Evolutionary conservation across 192 early-diverging fungal genomes (phyloP), one percentile per base, ranked within the genome.

Genomic region (Podila clonocystis): DNA sequence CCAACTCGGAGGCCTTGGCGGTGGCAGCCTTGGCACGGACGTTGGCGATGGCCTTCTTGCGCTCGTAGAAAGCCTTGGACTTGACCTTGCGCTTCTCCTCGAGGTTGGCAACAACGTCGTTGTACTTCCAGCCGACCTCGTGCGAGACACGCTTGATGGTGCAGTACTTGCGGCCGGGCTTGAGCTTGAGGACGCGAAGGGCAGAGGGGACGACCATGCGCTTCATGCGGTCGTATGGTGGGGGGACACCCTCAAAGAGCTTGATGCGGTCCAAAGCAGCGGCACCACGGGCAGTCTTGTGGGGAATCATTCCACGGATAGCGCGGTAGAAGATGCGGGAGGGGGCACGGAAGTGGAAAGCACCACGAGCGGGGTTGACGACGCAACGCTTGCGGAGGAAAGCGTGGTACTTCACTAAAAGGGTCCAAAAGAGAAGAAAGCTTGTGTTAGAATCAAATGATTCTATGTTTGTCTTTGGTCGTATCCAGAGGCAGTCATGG

Each of bases 41-140:
- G 83, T 89, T 92, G 84, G 86, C 87, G 71, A 87, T 86, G 69
- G 93, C 94, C 90, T 95, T 90, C 85, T 90, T 93, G 90, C 93
- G 93, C 85, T 97, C 93, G 89, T 97, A 98, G 91, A 88, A 97
- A 75, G 94, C 96, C 82, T 92, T 86, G 84, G 87, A 85, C 87
- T 95, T 94, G 85, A 93, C 94, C 95, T 98, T 99, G 86, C 98
- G 94, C 94, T 99, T 98, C 88, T 96, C 96, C 90, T 99, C 98
- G 69, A 99, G 91, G 83, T 93, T 91, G 86, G 91, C 91, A 82
- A 99, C 95, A 72, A 99, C 94, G 79, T 95, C 97, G 86, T 97
- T 89, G 94, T 99, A 98, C 89, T 98, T 99, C 98, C 98, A 99
- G 75, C 98, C 97, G 83, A 99, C 94, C 91, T 99, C 98, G 82